Evolutionary conservation across 2,329 filamentous ascomycete species (phyloP), one percentile per base, ranked within the genome.

Genomic region (Aspergillus amoenus): DNA sequence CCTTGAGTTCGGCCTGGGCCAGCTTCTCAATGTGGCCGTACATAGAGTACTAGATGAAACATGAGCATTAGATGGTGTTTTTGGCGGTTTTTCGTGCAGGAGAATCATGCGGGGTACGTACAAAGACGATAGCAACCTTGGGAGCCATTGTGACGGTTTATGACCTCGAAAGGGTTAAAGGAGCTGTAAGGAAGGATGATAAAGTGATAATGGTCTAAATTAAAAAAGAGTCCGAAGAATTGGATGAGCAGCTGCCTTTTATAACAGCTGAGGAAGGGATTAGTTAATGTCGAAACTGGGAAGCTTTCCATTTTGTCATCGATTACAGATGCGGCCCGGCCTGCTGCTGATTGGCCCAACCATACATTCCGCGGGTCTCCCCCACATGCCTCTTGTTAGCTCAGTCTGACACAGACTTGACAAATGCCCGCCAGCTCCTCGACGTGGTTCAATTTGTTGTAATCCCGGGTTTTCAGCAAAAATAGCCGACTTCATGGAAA

Each of bases 51-150:
- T 94, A 61, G 34, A 55, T 32, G 4, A 45, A 6, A n/a, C 21
- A 44, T 18, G 47, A 56, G 11, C 34, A 21, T 61, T 58, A 61
- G 63, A 45, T 45, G 34, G 22, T 34, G n/a, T 21, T 27, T n/a
- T 21, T 11, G 22, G 34, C 30, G 15, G 7, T 11, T 17, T 5
- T 30, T 5, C 27, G 2, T 11, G 27, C 27, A 30, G 27, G 8
- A 30, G 4, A 30, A 30, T 24, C 11, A 24, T 17, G 13, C 21
- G 9, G 41, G 15, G 47, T 50, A 22, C 89, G 67, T 82, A 93
- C 90, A 77, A 86, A 95, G 75, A 96, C 86, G 78, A 96, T 94
- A 68, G 92, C 92, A 73, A 96, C 85, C 82, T 91, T 95, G 76
- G 90, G 90, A 79, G 90, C 90, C 91, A 96, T 95, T 70, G 69